phyloP scores from a whole-genome alignment of 768 basidiomycete species.

The Asterophora lycoperdoides region DNA sequence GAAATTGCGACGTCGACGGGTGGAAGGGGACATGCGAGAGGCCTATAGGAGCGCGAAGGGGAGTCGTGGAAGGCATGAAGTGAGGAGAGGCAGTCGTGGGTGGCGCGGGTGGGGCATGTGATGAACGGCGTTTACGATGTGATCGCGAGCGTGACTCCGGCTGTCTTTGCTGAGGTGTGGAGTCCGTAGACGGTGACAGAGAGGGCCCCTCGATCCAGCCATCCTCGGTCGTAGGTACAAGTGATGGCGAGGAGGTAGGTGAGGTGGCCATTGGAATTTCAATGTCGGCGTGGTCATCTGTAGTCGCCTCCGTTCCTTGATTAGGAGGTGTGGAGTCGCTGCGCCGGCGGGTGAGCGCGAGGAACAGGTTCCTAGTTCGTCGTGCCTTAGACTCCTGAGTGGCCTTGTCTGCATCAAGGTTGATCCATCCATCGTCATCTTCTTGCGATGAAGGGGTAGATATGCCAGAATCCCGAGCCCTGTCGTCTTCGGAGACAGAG shows the following conservation, averaged over 20 bases:
- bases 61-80: slow-evolving; percentile 8
- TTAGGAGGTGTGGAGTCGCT: slow-evolving; percentile 35
- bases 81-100: background rate
- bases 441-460: slow-evolving; percentile 31
- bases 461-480: slow-evolving; percentile 26
- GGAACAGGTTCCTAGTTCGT: slow-evolving; percentile 39
- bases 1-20: slow-evolving; percentile 3
- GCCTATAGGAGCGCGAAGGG: slow-evolving; percentile 4
- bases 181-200: slow-evolving; percentile 8
- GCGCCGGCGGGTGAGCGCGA: slow-evolving; percentile 37
- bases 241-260: slow-evolving; percentile 24
- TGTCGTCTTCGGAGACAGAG: slow-evolving; percentile 38
- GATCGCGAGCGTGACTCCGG: slow-evolving; percentile 15
- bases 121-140: slow-evolving; percentile 18
- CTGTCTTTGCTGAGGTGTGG: slow-evolving; percentile 5
- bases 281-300: slow-evolving; percentile 8
- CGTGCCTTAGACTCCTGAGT: slow-evolving; percentile 30
- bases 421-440: slow-evolving; percentile 44
- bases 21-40: slow-evolving; percentile 9
- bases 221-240: slow-evolving; percentile 25
- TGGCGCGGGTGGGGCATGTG: slow-evolving; percentile 8
- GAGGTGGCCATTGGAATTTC: slow-evolving; percentile 16
- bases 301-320: slow-evolving; percentile 14
- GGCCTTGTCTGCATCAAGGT: slow-evolving; percentile 21
- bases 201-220: slow-evolving; percentile 38